phyloP scores from a whole-genome alignment of 208 protist genomes.

The Crithidia mellificae region DNA sequence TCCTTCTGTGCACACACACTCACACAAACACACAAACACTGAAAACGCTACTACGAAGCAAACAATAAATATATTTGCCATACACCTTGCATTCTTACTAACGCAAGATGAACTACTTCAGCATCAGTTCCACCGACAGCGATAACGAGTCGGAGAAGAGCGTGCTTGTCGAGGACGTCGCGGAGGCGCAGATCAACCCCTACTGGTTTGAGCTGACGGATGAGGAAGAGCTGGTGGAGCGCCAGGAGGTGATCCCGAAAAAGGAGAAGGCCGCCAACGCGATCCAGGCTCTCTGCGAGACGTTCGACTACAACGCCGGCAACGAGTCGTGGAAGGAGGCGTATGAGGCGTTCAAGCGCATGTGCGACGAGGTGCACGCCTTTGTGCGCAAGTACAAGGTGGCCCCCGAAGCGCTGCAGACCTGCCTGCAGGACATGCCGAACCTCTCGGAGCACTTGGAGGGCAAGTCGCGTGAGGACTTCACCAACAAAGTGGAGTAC shows the following conservation, averaged over 20 bases:
- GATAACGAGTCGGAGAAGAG: slow-evolving; percentile 56
- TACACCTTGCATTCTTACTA: slow-evolving; percentile 24
- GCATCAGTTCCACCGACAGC: slow-evolving; percentile 55
- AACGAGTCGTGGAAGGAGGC: slow-evolving; percentile 39
- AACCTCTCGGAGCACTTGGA: slow-evolving; percentile 53
- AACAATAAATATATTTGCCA: slow-evolving; percentile 9
- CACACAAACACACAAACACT: neutral
- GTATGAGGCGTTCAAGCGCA: slow-evolving; percentile 43
- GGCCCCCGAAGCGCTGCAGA: slow-evolving; percentile 39
- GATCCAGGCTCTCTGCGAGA: slow-evolving; percentile 54
- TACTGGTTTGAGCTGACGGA: slow-evolving; percentile 81
- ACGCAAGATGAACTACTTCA: slow-evolving; percentile 36
- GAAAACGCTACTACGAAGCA: neutral
- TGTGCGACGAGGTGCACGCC: slow-evolving; percentile 21
- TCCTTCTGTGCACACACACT: too few species aligned
- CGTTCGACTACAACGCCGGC: slow-evolving; percentile 58
- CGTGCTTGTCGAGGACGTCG: slow-evolving; percentile 45
- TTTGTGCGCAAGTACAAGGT: slow-evolving; percentile 52
- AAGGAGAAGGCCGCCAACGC: slow-evolving; percentile 58
- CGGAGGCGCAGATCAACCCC: slow-evolving; percentile 60
- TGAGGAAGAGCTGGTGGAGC: slow-evolving; percentile 71
- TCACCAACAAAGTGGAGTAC: slow-evolving; percentile 49
- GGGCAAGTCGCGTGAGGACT: slow-evolving; percentile 46
- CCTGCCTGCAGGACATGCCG: slow-evolving; percentile 54
- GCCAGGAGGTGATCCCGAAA: slow-evolving; percentile 49